These are phyloP conservation scores for Pseudogymnoascus sp. DNA, from an alignment of 2,329 filamentous ascomycete genomes.

Conservation along the genomic window DNA sequence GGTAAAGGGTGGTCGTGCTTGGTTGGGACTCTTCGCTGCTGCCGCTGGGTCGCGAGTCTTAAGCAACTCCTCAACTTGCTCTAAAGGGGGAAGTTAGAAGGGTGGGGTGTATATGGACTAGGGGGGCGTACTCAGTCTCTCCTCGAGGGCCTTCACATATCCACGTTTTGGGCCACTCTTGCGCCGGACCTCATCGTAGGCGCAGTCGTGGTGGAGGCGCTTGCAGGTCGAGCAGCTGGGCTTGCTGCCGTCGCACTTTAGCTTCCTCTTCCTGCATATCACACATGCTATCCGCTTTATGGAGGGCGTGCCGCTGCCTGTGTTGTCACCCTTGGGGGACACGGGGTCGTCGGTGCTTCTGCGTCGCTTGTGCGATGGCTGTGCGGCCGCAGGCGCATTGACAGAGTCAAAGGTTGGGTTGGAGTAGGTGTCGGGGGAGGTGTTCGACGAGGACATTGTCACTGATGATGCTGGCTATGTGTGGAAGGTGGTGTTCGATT, in stretches of 20 bases:
- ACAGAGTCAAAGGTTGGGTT: slow-evolving; percentile 43
- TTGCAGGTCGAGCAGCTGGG: slow-evolving; percentile 62
- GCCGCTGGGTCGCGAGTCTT: slow-evolving; percentile 60
- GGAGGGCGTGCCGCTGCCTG: slow-evolving; percentile 48
- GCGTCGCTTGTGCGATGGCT: slow-evolving; percentile 25
- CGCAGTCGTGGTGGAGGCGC: slow-evolving; percentile 55
- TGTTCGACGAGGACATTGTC: slow-evolving; percentile 28
- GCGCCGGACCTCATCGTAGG: slow-evolving; percentile 61
- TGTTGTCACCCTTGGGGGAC: slow-evolving; percentile 23
- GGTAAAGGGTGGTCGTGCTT: slow-evolving; percentile 17
- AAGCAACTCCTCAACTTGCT: slow-evolving; percentile 86
- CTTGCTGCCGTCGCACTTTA: slow-evolving; percentile 60
- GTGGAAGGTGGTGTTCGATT: background rate
- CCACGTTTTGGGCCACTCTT: slow-evolving; percentile 65
- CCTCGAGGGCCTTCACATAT: slow-evolving; percentile 69
- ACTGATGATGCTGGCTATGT: background rate
- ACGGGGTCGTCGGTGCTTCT: slow-evolving; percentile 26
- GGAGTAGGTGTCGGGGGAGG: slow-evolving; percentile 41
- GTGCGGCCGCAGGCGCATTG: slow-evolving; percentile 22
- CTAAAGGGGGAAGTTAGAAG: slow-evolving; percentile 36
- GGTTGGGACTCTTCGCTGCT: slow-evolving; percentile 16
- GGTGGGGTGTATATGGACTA: background rate
- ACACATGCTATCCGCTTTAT: slow-evolving; percentile 94
- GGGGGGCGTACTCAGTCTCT: slow-evolving; percentile 66
- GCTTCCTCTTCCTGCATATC: slow-evolving; percentile 84